Evolutionary conservation across 768 basidiomycete species (phyloP).

Genomic region (Russula compacta): DNA sequence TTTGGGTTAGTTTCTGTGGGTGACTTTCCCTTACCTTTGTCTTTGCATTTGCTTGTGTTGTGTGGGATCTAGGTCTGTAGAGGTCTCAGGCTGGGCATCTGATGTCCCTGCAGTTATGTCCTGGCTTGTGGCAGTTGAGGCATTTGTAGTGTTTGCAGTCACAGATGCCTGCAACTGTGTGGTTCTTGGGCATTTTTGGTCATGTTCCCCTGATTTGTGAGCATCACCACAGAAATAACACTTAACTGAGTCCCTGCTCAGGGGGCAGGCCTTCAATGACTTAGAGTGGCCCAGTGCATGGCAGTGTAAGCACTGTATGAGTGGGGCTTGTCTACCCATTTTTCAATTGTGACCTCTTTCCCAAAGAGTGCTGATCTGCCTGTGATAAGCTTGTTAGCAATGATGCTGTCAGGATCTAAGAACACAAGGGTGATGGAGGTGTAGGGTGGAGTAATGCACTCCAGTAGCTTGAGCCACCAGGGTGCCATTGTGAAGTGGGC

Average conservation of each 20-base stretch:
- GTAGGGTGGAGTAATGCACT: rapidly evolving
- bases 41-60: background rate
- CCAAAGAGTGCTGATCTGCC: background rate
- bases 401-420: background rate
- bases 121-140: background rate
- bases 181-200: background rate
- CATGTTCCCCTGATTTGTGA: background rate
- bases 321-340: background rate
- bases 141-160: background rate
- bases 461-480: background rate
- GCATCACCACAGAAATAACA: background rate
- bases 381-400: rapidly evolving
- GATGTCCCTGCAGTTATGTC: background rate
- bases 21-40: background rate
- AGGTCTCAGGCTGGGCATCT: background rate
- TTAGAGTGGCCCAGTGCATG: background rate
- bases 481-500: background rate
- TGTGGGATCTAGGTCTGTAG: background rate
- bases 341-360: background rate
- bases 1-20: no score
- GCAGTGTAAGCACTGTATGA: background rate
- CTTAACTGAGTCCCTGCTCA: background rate
- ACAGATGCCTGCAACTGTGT: background rate
- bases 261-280: background rate
- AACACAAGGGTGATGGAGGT: background rate